phyloP scores from a whole-genome alignment of 768 basidiomycete genomes.

The Strobilomyces confusus region DNA sequence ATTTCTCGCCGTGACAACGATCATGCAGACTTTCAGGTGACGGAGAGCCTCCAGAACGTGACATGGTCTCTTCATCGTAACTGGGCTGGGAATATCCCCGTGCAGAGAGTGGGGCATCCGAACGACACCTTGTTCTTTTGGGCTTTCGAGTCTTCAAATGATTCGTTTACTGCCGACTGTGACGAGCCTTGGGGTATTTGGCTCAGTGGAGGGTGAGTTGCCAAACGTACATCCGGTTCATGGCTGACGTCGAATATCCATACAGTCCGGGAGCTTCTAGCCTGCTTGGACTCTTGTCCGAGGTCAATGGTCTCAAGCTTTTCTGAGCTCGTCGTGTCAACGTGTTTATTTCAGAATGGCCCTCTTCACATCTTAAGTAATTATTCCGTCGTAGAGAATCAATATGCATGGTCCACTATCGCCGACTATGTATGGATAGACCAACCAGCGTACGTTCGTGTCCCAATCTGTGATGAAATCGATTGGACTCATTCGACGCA shows the following conservation, averaged over 20 bases:
- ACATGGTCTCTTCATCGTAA: background rate
- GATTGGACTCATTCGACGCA: slow-evolving; percentile 15
- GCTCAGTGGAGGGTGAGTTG: too few species aligned
- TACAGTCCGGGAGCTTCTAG: too few species aligned
- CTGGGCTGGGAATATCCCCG: too few species aligned
- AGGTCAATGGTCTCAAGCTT: slow-evolving; percentile 18
- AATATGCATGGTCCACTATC: slow-evolving; percentile 58
- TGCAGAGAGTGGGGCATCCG: too few species aligned
- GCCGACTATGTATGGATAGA: slow-evolving; percentile 78
- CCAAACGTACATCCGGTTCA: too few species aligned
- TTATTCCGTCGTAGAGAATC: slow-evolving; percentile 45
- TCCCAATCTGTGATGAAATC: background rate
- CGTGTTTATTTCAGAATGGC: slow-evolving; percentile 48
- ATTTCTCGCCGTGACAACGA: background rate
- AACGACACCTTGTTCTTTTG: too few species aligned
- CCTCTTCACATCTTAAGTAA: slow-evolving; percentile 54
- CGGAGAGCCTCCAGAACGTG: background rate
- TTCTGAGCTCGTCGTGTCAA: background rate
- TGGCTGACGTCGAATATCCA: too few species aligned
- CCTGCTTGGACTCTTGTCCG: too few species aligned
- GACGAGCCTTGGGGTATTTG: too few species aligned
- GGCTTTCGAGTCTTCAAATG: too few species aligned
- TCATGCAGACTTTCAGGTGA: background rate
- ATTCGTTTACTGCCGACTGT: too few species aligned
- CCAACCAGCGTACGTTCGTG: slow-evolving; percentile 49